Evolutionary conservation across 345 rosid species (phyloP).

Genomic region (Eucalyptus camaldulensis): DNA sequence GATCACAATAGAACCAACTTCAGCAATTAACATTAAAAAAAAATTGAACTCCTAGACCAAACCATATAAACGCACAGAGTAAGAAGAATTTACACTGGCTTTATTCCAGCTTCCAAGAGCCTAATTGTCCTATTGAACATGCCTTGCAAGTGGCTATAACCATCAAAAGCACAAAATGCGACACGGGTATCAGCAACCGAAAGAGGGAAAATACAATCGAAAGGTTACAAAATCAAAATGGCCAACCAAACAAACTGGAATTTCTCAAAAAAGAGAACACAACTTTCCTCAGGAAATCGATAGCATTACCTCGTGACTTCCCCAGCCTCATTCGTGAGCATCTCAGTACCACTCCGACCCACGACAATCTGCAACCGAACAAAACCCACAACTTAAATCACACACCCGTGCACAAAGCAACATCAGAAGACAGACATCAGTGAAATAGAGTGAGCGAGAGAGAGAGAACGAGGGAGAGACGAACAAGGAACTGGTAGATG

Average conservation of each 20-base stretch:
- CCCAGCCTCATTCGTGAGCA: slow-evolving; percentile 93
- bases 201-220: not conserved
- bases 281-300: not conserved
- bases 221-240: not conserved
- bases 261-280: not conserved
- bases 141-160: slow-evolving; percentile 80
- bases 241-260: not conserved
- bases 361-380: slow-evolving; percentile 61
- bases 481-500: slow-evolving; percentile 86
- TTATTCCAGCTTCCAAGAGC: slow-evolving; percentile 92
- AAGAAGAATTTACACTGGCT: slow-evolving; percentile 57
- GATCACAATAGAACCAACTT: not conserved
- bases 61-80: not conserved
- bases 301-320: slow-evolving; percentile 75
- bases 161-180: not conserved
- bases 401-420: not conserved
- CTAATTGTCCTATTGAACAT: slow-evolving; percentile 90
- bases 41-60: not conserved
- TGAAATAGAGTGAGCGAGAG: slow-evolving; percentile 4
- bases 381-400: not conserved
- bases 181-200: not conserved
- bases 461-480: slow-evolving; percentile 3
- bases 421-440: not conserved
- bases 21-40: not conserved
- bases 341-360: slow-evolving; percentile 84